Evolutionary conservation across 2,329 filamentous ascomycete genomes (phyloP).

Genomic region (Neofusicoccum sp.): DNA sequence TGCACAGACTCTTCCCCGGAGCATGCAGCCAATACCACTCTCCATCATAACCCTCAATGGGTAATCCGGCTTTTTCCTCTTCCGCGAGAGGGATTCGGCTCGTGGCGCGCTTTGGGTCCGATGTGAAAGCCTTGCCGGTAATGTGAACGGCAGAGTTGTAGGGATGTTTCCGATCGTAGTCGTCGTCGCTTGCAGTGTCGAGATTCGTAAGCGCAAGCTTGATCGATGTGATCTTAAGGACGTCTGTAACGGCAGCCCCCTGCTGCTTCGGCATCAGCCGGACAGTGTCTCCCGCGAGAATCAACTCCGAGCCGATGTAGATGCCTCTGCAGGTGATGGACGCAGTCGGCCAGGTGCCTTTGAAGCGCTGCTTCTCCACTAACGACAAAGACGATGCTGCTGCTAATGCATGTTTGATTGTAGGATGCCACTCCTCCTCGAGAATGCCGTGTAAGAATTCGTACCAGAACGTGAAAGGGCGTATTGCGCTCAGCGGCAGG

Average conservation of each 20-base stretch:
- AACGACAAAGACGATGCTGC: slow-evolving; percentile 57
- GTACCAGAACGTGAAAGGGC: slow-evolving; percentile 59
- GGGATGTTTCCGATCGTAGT: slow-evolving; percentile 49
- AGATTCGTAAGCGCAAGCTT: slow-evolving; percentile 53
- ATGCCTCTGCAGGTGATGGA: slow-evolving; percentile 57
- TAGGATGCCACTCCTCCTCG: slow-evolving; percentile 52
- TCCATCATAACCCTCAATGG: slow-evolving; percentile 49
- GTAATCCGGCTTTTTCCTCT: neutral
- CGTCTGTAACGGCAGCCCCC: slow-evolving; percentile 47
- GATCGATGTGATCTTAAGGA: slow-evolving; percentile 58
- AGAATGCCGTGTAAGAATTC: slow-evolving; percentile 49
- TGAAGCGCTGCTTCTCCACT: slow-evolving; percentile 55
- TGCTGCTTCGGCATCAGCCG: slow-evolving; percentile 45
- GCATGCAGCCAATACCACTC: slow-evolving; percentile 56
- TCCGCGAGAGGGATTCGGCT: neutral
- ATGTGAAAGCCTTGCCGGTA: slow-evolving; percentile 46
- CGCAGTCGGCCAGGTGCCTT: slow-evolving; percentile 58
- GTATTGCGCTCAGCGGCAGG: slow-evolving; percentile 55
- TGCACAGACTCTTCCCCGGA: slow-evolving; percentile 42
- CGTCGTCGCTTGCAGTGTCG: slow-evolving; percentile 48
- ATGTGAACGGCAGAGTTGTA: slow-evolving; percentile 52
- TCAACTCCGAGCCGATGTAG: slow-evolving; percentile 59
- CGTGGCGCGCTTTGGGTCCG: slow-evolving; percentile 27
- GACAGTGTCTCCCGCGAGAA: slow-evolving; percentile 57
- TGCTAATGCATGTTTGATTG: slow-evolving; percentile 57